Conservation (phyloP, 2,329 filamentous ascomycete genomes). For the Chlorencoelia australis region DNA sequence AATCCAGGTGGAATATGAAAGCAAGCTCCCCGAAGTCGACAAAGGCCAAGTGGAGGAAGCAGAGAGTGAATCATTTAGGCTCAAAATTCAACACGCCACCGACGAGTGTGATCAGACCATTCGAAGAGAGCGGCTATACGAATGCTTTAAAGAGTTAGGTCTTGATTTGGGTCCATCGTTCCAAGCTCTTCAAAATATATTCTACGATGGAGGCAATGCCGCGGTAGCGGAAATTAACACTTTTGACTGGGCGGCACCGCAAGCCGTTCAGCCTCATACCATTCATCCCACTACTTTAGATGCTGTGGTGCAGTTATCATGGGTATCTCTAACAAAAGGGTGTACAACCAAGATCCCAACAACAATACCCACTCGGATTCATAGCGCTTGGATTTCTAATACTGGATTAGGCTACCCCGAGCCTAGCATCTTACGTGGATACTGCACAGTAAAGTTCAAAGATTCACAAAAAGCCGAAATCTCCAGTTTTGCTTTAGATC, state of each 20-base stretch:
- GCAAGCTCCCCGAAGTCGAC: neutral
- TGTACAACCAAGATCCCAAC: neutral
- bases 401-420: neutral
- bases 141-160: slow-evolving; percentile 25
- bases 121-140: no score
- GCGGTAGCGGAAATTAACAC: slow-evolving; percentile 18
- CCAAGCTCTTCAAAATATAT: neutral
- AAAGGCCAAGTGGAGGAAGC: neutral
- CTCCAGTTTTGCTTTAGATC: neutral
- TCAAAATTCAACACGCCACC: no score
- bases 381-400: slow-evolving; percentile 1
- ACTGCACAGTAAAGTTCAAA: neutral
- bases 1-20: neutral
- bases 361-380: neutral
- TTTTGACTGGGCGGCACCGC: neutral
- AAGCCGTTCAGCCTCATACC: slow-evolving; percentile 21
- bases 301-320: slow-evolving; percentile 26
- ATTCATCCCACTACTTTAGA: slow-evolving; percentile 31
- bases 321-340: slow-evolving; percentile 14
- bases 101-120: no score
- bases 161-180: slow-evolving; percentile 20
- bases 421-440: no score
- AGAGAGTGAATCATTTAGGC: neutral
- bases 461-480: neutral
- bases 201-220: slow-evolving; percentile 7